Percentiles rank a stretch among this genome's conserved stretches.
Conservation (phyloP, 176 grass and related monocot genomes). For the Tillandsia fasciculata region DNA sequence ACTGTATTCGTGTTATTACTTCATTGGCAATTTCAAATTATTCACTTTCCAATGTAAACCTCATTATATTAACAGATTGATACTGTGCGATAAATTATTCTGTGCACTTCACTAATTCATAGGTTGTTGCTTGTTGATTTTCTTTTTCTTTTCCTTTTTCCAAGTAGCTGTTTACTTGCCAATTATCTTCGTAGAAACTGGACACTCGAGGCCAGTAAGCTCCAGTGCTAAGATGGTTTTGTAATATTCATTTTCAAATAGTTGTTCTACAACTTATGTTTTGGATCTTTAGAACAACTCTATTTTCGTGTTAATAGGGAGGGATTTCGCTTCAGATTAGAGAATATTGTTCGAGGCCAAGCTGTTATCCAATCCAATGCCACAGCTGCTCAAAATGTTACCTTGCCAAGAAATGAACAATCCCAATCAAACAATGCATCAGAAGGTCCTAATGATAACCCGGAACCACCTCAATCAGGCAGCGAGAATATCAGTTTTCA, state of each 20-base stretch:
- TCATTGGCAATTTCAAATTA: no score
- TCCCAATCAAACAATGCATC: slow-evolving; percentile 23
- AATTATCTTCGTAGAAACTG: not conserved
- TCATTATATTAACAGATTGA: not conserved
- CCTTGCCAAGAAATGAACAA: slow-evolving; percentile 32
- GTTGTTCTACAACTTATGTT: not conserved
- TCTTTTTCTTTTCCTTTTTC: not conserved
- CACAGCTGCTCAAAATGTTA: slow-evolving; percentile 37
- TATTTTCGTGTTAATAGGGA: slow-evolving; percentile 59
- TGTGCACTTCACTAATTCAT: not conserved
- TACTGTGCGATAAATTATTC: not conserved
- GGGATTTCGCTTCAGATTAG: slow-evolving; percentile 87
- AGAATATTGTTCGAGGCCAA: slow-evolving; percentile 69
- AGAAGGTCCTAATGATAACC: slow-evolving; percentile 22
- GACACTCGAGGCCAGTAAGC: no score
- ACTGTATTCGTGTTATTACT: no score
- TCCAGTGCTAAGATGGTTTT: not conserved
- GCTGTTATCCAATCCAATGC: slow-evolving; percentile 38
- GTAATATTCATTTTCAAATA: not conserved
- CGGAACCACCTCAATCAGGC: slow-evolving; percentile 16
- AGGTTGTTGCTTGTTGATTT: not conserved
- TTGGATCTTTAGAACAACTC: not conserved
- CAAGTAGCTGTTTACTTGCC: not conserved
- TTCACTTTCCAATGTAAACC: no score
- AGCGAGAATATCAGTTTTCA: slow-evolving; percentile 28